phyloP scores from a whole-genome alignment of 2,329 filamentous ascomycete genomes.

The Colletotrichum magnum region DNA sequence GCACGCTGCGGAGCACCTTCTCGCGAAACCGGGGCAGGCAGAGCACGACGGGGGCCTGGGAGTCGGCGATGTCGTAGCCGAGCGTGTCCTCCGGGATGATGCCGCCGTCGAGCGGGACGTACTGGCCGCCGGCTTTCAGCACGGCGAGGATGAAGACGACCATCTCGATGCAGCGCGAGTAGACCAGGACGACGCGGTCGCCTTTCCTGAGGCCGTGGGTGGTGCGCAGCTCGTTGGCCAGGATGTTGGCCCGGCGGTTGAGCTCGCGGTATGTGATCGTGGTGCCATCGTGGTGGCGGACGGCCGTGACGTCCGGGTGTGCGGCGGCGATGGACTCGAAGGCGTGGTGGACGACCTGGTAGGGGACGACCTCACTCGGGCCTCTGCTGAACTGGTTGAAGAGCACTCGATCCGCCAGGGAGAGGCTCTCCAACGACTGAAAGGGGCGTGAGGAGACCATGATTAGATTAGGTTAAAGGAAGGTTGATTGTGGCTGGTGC shows the following conservation, averaged over 20 bases:
- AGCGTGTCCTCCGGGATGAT: slow-evolving; percentile 64
- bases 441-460: slow-evolving; percentile 35
- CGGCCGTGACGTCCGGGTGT: slow-evolving; percentile 55
- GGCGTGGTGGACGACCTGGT: slow-evolving; percentile 41
- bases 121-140: slow-evolving; percentile 70
- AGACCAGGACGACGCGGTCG: slow-evolving; percentile 68
- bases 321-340: slow-evolving; percentile 46
- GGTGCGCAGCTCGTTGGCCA: slow-evolving; percentile 56
- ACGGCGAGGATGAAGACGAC: slow-evolving; percentile 69
- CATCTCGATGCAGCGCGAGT: slow-evolving; percentile 69
- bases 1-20: slow-evolving; percentile 36
- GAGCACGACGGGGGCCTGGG: slow-evolving; percentile 59
- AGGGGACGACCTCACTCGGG: slow-evolving; percentile 22
- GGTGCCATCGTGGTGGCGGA: slow-evolving; percentile 51
- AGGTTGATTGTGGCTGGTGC: slow-evolving; percentile 2
- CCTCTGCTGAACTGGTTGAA: slow-evolving; percentile 41
- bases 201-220: slow-evolving; percentile 56
- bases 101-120: slow-evolving; percentile 71
- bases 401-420: slow-evolving; percentile 37
- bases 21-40: slow-evolving; percentile 54
- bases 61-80: slow-evolving; percentile 63
- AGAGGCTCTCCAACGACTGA: slow-evolving; percentile 39
- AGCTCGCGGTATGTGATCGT: slow-evolving; percentile 62
- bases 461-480: slow-evolving; percentile 6
- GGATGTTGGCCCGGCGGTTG: slow-evolving; percentile 56